Percentiles rank a stretch among this genome's conserved stretches.
Evolutionary conservation across 257 asterid species (phyloP).

Genomic region (Solanum tarapatanum): DNA sequence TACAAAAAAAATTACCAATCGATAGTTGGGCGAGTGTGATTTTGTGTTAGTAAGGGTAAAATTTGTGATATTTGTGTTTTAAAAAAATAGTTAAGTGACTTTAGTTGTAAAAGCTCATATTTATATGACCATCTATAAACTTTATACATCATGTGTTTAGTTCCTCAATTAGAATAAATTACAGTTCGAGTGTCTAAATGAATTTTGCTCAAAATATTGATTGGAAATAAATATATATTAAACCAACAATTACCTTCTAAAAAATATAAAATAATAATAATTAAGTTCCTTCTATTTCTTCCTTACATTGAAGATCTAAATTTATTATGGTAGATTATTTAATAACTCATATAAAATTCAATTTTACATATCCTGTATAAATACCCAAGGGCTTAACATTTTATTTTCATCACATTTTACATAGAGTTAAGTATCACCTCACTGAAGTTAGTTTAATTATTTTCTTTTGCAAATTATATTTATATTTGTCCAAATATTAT

Average conservation of each 20-base stretch:
- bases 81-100: background rate
- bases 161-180: background rate
- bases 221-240: background rate
- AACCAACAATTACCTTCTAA: background rate
- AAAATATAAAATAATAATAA: too few relatives aligned
- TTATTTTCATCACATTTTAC: background rate
- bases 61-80: background rate
- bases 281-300: background rate
- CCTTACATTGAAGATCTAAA: background rate
- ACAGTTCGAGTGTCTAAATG: background rate
- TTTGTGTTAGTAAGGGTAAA: background rate
- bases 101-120: background rate
- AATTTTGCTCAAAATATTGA: background rate
- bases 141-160: background rate
- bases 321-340: background rate
- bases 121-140: background rate
- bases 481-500: too few relatives aligned
- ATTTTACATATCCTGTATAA: background rate
- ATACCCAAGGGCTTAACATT: background rate
- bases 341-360: background rate
- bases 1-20: background rate
- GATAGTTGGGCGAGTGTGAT: background rate
- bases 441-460: background rate
- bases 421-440: background rate
- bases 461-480: too few relatives aligned